Base-by-base conservation (phyloP, 2,329 filamentous ascomycete genomes). In the Curvularia spicifera region DNA sequence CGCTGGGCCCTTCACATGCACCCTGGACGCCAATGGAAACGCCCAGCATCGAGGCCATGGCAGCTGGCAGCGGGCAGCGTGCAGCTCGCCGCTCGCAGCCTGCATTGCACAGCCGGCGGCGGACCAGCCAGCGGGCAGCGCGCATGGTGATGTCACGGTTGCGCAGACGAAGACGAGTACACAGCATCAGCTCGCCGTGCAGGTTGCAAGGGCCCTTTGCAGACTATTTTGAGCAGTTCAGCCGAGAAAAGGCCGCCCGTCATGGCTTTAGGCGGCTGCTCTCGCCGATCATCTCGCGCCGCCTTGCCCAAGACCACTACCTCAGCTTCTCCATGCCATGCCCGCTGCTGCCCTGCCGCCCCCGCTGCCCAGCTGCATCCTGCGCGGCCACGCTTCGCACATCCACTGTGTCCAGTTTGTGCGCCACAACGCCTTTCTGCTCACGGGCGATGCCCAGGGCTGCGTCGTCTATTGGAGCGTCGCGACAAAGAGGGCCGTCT, bases 371-470 rank as follows among this genome's bases (percentile, higher is more conserved):
- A 77, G 78, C 45, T 89, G 89, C 73, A 87, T 98, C 58, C 85
- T 99, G 37, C 90, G 95, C 63, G 95, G 95, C 51, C 95, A 98
- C 79, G 84, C 86, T 53, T 84, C 90, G 0, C 88, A 92, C 64
- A 88, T 97, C 47, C 93, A 97, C 73, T 85, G 87, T 20, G 83
- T 93, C 4, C 80, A 84, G 51, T 94, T 98, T 72, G 82, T 91
- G 65, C 84, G 86, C 52, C 76, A 80, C 40, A 97, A 97, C 74
- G 83, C 86, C 57, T 89, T 91, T 33, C 86, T 99, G 5, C 81
- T 91, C 12, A 95, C 92, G 0, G 94, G 91, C 35, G 95, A 99
- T 78, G 91, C 92, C 8, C 91, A 97, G 42, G 95, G 95, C 58
- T 97, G 90, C 83, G 82, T 97, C 33, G 85, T 96, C 6, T 79